Evolutionary conservation across 805 yeast species (phyloP).

Genomic region (Starmerella asiatica): DNA sequence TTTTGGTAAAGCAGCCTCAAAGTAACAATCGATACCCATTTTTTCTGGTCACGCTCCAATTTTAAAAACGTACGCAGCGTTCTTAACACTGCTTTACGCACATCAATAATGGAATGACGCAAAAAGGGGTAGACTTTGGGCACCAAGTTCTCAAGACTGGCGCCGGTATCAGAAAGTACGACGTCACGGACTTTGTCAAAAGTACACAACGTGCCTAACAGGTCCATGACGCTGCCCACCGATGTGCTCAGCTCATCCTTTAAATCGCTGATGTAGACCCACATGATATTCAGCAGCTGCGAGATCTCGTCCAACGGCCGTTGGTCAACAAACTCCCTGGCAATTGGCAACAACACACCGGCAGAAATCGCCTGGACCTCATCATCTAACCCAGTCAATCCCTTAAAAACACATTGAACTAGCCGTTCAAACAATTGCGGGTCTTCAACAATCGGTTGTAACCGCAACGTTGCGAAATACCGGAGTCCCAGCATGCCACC

Average conservation of each 20-base stretch:
- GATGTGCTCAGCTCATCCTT: constrained; percentile 90
- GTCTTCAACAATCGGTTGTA: constrained; percentile 56
- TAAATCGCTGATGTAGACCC: constrained; percentile 75
- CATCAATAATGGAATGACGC: constrained; percentile 85
- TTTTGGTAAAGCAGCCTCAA: constrained; percentile 75
- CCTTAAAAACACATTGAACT: constrained; percentile 74
- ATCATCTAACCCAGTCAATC: constrained; percentile 57
- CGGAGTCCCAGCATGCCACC: constrained; percentile 93
- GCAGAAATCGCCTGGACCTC: constrained; percentile 98
- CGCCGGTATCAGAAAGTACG: constrained; percentile 43
- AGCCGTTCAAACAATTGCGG: constrained; percentile 51
- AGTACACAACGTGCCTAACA: constrained; percentile 74
- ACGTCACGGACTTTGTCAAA: constrained; percentile 62
- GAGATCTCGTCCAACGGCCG: constrained; percentile 35
- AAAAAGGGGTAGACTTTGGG: constrained; percentile 86
- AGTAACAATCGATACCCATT: constrained; percentile 68
- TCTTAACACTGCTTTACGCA: constrained; percentile 73
- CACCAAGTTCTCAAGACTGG: constrained; percentile 61
- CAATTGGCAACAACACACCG: constrained; percentile 79
- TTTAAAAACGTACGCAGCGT: constrained; percentile 63
- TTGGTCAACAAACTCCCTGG: constrained; percentile 66
- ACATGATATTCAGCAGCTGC: constrained; percentile 50
- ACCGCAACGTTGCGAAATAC: constrained; percentile 79
- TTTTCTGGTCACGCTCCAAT: constrained; percentile 33
- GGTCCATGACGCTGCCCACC: constrained; percentile 90